Conservation (phyloP, 306 rosid genomes). For the Dryas alaskensis region DNA sequence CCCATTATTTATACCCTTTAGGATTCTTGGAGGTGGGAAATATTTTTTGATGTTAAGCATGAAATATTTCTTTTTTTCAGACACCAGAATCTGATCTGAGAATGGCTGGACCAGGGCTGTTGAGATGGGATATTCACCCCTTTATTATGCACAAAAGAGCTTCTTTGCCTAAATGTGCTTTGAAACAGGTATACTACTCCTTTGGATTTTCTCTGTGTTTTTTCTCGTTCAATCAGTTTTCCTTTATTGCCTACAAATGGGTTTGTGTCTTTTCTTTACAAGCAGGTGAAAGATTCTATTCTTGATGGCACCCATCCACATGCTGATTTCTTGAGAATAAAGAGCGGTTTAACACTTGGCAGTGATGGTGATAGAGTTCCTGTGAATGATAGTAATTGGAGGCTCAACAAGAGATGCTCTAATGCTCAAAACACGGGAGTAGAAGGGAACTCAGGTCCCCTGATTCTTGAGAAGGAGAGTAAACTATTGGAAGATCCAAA, state of each 20-base stretch:
- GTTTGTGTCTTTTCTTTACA: conserved; percentile 14
- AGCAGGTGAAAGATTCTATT: conserved; percentile 69
- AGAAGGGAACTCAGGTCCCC: conserved; percentile 27
- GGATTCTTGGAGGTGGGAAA: conserved; percentile 7
- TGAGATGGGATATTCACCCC: conserved; percentile 44
- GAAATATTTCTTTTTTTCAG: conserved; percentile 29
- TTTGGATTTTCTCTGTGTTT: conserved; percentile 19
- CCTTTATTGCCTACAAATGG: conserved; percentile 18
- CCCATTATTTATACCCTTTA: conserved; percentile 7
- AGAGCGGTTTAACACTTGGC: conserved; percentile 41
- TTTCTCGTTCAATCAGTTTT: conserved; percentile 12
- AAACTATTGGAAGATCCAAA: conserved; percentile 8
- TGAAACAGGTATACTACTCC: conserved; percentile 49
- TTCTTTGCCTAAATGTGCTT: conserved; percentile 40
- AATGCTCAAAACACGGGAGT: conserved; percentile 29
- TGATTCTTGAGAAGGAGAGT: conserved; percentile 27
- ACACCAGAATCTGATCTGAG: conserved; percentile 38
- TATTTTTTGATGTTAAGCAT: conserved; percentile 15
- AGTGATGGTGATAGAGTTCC: conserved; percentile 22
- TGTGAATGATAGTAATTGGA: conserved; percentile 26
- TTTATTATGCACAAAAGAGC: conserved; percentile 54
- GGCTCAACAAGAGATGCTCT: conserved; percentile 25
- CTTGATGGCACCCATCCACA: conserved; percentile 53
- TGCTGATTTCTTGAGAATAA: conserved; percentile 49
- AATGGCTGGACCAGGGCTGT: conserved; percentile 36